phyloP scores from a whole-genome alignment of 176 grass and related monocot species.

The Dendrocalamus sinicus region DNA sequence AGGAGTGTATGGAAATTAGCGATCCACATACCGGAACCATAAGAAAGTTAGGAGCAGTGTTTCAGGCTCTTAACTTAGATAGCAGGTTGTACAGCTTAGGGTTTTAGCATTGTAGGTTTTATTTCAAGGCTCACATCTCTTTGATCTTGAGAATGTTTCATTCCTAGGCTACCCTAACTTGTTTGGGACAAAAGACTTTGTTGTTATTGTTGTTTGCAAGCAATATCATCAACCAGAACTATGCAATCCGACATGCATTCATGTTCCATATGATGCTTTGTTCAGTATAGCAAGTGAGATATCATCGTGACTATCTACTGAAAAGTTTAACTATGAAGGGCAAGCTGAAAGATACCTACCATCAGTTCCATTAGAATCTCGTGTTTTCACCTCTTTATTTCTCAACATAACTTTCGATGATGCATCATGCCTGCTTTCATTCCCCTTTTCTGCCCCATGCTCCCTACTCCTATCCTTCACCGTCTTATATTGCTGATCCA shows the following conservation, averaged over 20 bases:
- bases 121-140: too few relatives aligned
- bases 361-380: conserved; percentile 6
- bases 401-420: background rate
- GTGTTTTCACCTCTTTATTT: conserved; percentile 36
- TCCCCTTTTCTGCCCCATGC: background rate
- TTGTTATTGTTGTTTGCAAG: too few relatives aligned
- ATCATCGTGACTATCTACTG: background rate
- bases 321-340: background rate
- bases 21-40: too few relatives aligned
- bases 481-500: conserved; percentile 19
- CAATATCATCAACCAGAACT: background rate
- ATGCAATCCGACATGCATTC: conserved; percentile 5
- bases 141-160: too few relatives aligned
- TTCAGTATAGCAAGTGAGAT: conserved; percentile 9
- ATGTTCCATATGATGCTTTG: conserved; percentile 15
- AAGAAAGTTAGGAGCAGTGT: too few relatives aligned
- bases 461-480: conserved; percentile 28
- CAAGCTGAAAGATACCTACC: conserved; percentile 11
- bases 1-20: too few relatives aligned
- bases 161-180: too few relatives aligned
- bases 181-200: too few relatives aligned
- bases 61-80: too few relatives aligned
- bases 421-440: conserved; percentile 5
- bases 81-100: too few relatives aligned
- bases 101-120: too few relatives aligned